phyloP scores from a whole-genome alignment of 805 yeast species.

The Sugiyamaella lignohabitans region DNA sequence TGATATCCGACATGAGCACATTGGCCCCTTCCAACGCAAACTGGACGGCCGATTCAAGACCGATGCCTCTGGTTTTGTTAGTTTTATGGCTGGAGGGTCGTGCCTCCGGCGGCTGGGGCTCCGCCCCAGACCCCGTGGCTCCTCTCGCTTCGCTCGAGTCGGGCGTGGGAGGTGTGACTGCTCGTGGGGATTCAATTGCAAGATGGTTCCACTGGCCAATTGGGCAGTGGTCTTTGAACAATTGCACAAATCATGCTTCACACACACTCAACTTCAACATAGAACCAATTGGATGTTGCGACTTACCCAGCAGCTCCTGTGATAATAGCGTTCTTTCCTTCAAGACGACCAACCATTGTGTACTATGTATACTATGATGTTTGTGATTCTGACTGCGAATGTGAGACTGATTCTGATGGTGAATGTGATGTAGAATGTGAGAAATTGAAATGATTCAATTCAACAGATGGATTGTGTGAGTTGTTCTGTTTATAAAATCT shows the following conservation, averaged over 20 bases:
- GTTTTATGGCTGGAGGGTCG: background rate
- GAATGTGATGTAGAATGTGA: background rate
- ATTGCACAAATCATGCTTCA: too few relatives aligned
- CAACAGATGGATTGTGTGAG: background rate
- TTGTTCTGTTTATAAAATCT: too few relatives aligned
- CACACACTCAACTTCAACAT: too few relatives aligned
- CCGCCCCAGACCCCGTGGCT: background rate
- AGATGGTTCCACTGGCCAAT: too few relatives aligned
- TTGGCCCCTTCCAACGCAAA: constrained; percentile 85
- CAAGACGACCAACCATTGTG: constrained; percentile 29
- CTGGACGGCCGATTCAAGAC: constrained; percentile 49
- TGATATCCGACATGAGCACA: constrained; percentile 78
- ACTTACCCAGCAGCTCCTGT: constrained; percentile 34
- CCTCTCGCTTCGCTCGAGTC: background rate
- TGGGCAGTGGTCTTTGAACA: too few relatives aligned
- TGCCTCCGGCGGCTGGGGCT: background rate
- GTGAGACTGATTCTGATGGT: background rate
- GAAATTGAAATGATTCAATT: background rate
- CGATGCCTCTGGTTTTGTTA: constrained; percentile 26
- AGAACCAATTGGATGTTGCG: too few relatives aligned
- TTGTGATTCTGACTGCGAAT: background rate
- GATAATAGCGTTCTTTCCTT: constrained; percentile 43
- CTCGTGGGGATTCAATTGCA: too few relatives aligned
- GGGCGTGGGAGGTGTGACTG: too few relatives aligned
- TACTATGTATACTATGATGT: background rate